Conservation (phyloP, 345 rosid species). For the Hibiscus mutabilis region DNA sequence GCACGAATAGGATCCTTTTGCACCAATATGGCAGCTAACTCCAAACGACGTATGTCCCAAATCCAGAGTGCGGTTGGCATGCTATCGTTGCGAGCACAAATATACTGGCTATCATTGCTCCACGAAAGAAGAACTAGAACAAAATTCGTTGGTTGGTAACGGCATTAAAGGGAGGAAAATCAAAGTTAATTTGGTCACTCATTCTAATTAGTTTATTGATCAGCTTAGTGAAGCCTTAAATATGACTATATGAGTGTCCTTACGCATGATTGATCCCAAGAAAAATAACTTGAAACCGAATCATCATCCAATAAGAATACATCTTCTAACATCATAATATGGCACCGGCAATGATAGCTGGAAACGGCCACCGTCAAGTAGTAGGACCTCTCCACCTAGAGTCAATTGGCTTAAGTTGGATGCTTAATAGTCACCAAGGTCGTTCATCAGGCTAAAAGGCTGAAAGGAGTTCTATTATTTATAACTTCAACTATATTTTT, state of each 20-base stretch:
- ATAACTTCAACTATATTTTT: not conserved
- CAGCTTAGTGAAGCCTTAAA: not conserved
- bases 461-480: not conserved
- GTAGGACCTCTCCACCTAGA: not conserved
- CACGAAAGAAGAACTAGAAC: constrained; percentile 78
- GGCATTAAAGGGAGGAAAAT: not conserved
- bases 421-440: not conserved
- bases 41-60: constrained; percentile 79
- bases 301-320: not conserved
- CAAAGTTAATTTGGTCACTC: not conserved
- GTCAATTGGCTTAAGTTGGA: not conserved
- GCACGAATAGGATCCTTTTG: constrained; percentile 90
- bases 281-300: not conserved
- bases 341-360: not conserved
- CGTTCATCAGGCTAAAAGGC: not conserved
- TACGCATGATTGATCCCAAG: not conserved
- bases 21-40: constrained; percentile 81
- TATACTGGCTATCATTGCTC: constrained; percentile 86
- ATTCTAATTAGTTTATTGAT: not conserved
- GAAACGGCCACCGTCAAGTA: not conserved
- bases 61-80: constrained; percentile 92
- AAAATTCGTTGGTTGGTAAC: constrained; percentile 5
- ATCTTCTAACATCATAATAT: not conserved
- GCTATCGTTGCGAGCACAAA: constrained; percentile 82
- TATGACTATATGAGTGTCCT: not conserved